Conservation (phyloP, 192 early-diverging fungal species). For the Umbelopsis ramanniana region DNA sequence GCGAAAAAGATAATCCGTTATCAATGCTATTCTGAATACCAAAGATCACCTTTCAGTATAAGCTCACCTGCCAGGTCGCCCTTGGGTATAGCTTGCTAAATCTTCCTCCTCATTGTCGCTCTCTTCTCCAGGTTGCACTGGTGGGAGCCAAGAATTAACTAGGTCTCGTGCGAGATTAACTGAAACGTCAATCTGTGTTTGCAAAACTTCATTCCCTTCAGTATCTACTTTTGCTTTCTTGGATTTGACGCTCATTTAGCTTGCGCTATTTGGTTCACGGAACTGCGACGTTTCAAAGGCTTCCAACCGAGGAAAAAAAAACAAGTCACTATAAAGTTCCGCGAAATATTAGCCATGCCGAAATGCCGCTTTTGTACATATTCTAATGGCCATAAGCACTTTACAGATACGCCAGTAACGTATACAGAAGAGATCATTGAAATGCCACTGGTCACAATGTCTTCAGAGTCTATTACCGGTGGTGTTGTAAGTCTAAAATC, state of each 20-base stretch:
- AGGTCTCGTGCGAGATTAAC: slow-evolving; percentile 47
- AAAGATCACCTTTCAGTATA: no score
- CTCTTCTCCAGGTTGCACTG: slow-evolving; percentile 36
- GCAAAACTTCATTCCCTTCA: slow-evolving; percentile 44
- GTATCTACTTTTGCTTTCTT: slow-evolving; percentile 50
- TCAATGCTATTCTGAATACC: no score
- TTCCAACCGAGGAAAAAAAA: not conserved
- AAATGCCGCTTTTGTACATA: no score
- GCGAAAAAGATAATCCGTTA: no score
- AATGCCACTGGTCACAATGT: no score
- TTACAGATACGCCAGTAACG: no score
- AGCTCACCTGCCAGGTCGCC: slow-evolving; percentile 44
- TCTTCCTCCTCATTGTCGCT: slow-evolving; percentile 42
- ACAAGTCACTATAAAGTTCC: not conserved
- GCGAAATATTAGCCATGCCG: no score
- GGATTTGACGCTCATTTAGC: not conserved
- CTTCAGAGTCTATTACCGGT: no score
- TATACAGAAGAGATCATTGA: no score
- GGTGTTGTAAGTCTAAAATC: no score
- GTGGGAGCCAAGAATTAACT: slow-evolving; percentile 54
- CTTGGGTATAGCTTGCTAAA: slow-evolving; percentile 28
- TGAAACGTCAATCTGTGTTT: slow-evolving; percentile 58
- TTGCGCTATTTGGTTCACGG: not conserved
- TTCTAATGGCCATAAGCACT: no score
- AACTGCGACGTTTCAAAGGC: not conserved